Evolutionary conservation across 495 filamentous ascomycete species (phyloP).

Genomic region (Trichoderma virens): DNA sequence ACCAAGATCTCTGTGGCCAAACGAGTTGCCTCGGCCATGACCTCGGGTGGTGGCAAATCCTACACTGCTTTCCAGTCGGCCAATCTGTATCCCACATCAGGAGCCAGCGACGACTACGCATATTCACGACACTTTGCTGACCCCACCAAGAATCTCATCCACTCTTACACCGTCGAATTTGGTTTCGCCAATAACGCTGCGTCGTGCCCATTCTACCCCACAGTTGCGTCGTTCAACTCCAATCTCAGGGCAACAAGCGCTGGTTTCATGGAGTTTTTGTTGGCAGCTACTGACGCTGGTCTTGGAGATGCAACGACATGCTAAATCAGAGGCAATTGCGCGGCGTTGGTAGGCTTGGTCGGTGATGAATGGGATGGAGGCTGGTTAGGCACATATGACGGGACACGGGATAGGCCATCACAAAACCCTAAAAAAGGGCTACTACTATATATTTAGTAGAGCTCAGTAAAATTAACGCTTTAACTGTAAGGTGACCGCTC

Average conservation of each 20-base stretch:
- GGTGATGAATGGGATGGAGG: too few relatives aligned
- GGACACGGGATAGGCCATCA: too few relatives aligned
- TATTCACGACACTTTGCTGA: constrained; percentile 23
- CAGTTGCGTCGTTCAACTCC: constrained; percentile 22
- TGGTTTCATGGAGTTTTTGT: constrained; percentile 31
- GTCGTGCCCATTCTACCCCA: constrained; percentile 30
- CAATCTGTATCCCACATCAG: constrained; percentile 29
- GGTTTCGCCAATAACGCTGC: constrained; percentile 26
- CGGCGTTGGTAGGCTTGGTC: too few relatives aligned
- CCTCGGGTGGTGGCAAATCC: constrained; percentile 17
- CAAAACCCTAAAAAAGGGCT: too few relatives aligned
- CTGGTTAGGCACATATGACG: too few relatives aligned
- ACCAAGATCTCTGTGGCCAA: constrained; percentile 18
- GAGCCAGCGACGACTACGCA: constrained; percentile 31
- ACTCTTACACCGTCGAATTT: constrained; percentile 30
- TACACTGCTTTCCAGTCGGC: constrained; percentile 26
- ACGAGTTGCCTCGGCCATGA: constrained; percentile 24
- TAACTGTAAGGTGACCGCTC: too few relatives aligned
- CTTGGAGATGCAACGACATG: not conserved
- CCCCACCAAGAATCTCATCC: constrained; percentile 24
- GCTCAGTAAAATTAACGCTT: too few relatives aligned
- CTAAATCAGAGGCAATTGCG: too few relatives aligned
- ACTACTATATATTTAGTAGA: too few relatives aligned
- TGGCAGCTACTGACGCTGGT: not conserved
- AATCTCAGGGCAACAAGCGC: constrained; percentile 30